A percentile compares a stretch with the other conserved stretches of the same genome.
These are phyloP conservation scores for Sherardia arvensis DNA, from an alignment of 257 asterid genomes.

Conservation along the genomic window DNA sequence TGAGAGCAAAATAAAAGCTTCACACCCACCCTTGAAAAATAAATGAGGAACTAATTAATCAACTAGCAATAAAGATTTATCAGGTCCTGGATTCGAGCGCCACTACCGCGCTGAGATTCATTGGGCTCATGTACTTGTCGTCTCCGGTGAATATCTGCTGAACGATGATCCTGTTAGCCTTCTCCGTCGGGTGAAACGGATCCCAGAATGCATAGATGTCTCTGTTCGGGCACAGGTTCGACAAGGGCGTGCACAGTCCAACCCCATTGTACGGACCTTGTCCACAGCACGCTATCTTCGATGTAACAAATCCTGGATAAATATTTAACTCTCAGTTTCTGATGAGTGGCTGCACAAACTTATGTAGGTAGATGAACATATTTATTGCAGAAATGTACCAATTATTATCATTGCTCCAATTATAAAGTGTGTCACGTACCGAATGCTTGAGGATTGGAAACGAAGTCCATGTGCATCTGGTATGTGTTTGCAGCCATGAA, in stretches of 20 bases:
- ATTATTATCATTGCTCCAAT: neutral
- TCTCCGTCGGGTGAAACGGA: conserved; percentile 67
- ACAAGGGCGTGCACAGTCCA: conserved; percentile 58
- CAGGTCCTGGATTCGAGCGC: conserved; percentile 42
- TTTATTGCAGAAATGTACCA: neutral
- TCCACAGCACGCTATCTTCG: conserved; percentile 75
- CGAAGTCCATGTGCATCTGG: conserved; percentile 46
- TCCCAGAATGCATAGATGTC: conserved; percentile 73
- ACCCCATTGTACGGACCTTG: conserved; percentile 78
- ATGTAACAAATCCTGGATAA: conserved; percentile 53
- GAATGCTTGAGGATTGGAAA: conserved; percentile 52
- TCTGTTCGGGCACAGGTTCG: conserved; percentile 73
- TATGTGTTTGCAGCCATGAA: conserved; percentile 60
- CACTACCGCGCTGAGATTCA: conserved; percentile 55
- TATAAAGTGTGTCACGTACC: conserved; percentile 33
- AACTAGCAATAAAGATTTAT: neutral
- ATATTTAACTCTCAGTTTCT: neutral
- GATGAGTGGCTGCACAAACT: neutral
- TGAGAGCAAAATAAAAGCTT: neutral
- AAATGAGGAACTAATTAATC: neutral
- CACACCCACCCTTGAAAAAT: neutral
- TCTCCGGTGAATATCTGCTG: conserved; percentile 48
- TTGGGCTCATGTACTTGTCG: conserved; percentile 46
- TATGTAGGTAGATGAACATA: neutral
- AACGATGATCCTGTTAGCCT: conserved; percentile 57